A percentile compares a stretch with the other conserved stretches of the same genome.
phyloP scores from a whole-genome alignment of 2,329 filamentous ascomycete species.

The Chaetomium sp. region DNA sequence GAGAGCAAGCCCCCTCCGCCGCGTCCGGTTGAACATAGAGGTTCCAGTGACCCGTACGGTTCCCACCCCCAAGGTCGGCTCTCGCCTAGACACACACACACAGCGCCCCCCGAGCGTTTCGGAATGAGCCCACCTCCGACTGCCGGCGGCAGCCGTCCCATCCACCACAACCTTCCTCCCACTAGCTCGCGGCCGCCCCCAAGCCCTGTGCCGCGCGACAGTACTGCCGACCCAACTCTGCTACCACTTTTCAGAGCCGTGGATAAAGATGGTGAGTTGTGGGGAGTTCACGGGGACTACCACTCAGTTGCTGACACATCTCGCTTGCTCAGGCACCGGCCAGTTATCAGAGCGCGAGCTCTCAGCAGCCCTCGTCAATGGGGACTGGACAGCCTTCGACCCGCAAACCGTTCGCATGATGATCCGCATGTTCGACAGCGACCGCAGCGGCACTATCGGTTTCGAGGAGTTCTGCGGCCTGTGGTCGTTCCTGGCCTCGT shows the following conservation, averaged over 20 bases:
- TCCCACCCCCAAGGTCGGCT: conserved; percentile 29
- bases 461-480: conserved; percentile 96
- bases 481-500: conserved; percentile 93
- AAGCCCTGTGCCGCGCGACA: conserved; percentile 56
- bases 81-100: conserved; percentile 33
- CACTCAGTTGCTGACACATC: conserved; percentile 2
- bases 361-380: conserved; percentile 88
- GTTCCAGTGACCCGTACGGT: conserved; percentile 34
- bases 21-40: conserved; percentile 42
- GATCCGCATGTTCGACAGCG: conserved; percentile 98
- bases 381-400: conserved; percentile 92
- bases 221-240: conserved; percentile 68
- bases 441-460: conserved; percentile 84
- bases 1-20: conserved; percentile 53
- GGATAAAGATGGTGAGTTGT: conserved; percentile 72
- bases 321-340: conserved; percentile 61
- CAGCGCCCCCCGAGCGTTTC: conserved; percentile 42
- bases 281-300: not conserved
- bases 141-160: conserved; percentile 44
- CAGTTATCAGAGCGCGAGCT: conserved; percentile 85
- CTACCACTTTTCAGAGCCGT: conserved; percentile 87
- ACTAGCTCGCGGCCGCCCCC: conserved; percentile 65
- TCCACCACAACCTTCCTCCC: conserved; percentile 54
- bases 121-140: conserved; percentile 56
- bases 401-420: conserved; percentile 95